Evolutionary conservation across 306 rosid genomes (phyloP).

Genomic region (Phaseolus lunatus): DNA sequence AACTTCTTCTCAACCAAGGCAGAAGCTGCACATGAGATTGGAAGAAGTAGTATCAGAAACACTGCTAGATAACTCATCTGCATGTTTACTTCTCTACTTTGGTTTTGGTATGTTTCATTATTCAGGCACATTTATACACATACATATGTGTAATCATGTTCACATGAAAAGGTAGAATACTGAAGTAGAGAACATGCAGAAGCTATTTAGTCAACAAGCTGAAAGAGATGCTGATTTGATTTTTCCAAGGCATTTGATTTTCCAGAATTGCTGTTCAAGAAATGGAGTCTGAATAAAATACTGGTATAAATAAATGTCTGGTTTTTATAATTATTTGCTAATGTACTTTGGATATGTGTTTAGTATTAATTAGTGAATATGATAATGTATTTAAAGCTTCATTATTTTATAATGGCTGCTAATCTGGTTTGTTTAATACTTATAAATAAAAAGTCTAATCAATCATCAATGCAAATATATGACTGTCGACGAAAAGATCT

Average conservation of each 20-base stretch:
- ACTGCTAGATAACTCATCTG: constrained; percentile 37
- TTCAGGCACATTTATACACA: background rate
- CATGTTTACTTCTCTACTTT: background rate
- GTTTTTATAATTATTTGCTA: too few relatives aligned
- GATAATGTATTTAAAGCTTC: too few relatives aligned
- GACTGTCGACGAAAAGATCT: too few relatives aligned
- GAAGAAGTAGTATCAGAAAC: constrained; percentile 43
- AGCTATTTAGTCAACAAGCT: background rate
- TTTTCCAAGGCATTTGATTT: background rate
- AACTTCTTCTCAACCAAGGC: constrained; percentile 39
- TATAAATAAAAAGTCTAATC: too few relatives aligned
- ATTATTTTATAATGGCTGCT: too few relatives aligned
- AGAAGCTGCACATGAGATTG: constrained; percentile 42
- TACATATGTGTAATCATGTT: background rate
- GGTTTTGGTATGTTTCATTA: background rate
- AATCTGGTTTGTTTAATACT: too few relatives aligned
- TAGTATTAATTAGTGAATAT: too few relatives aligned
- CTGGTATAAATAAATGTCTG: too few relatives aligned
- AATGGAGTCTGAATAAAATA: too few relatives aligned
- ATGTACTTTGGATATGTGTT: too few relatives aligned
- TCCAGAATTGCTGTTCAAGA: background rate
- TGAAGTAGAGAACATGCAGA: background rate
- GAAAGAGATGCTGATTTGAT: background rate
- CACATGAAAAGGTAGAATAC: background rate
- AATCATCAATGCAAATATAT: too few relatives aligned